A percentile compares a stretch with the other conserved stretches of the same genome.
phyloP scores from a whole-genome alignment of 306 rosid species.

The Inga leiocalycina region DNA sequence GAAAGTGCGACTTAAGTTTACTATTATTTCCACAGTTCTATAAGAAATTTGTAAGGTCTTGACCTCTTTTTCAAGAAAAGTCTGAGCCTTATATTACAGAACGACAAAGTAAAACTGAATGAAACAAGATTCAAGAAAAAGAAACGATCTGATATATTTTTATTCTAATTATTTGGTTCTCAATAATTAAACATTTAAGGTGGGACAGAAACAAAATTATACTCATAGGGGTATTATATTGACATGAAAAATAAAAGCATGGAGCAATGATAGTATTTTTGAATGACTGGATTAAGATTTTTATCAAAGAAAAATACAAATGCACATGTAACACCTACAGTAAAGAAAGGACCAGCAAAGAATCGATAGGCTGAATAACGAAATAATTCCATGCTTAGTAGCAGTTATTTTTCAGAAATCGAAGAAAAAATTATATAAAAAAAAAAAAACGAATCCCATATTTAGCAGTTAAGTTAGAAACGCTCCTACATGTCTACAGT shows the following conservation, averaged over 20 bases:
- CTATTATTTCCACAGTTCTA: not conserved
- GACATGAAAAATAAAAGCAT: not conserved
- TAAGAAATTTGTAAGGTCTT: not conserved
- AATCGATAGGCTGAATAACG: conserved; percentile 49
- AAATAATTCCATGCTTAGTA: conserved; percentile 60
- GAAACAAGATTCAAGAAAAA: no score
- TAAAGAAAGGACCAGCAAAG: conserved; percentile 41
- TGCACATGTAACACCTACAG: not conserved
- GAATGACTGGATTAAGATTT: not conserved
- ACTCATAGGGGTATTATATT: not conserved
- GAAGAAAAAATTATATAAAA: conserved; percentile 2
- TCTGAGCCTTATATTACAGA: no score
- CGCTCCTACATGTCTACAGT: conserved; percentile 47
- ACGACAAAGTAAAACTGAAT: no score
- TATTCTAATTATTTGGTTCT: no score
- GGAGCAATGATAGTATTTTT: not conserved
- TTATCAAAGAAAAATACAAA: not conserved
- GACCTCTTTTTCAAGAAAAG: not conserved
- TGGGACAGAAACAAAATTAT: not conserved
- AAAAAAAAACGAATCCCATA: conserved; percentile 17
- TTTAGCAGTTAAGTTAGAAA: conserved; percentile 49
- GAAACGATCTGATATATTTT: no score
- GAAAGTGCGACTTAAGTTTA: not conserved
- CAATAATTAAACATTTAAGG: not conserved
- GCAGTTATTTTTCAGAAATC: conserved; percentile 41